A percentile compares a stretch with the other conserved stretches of the same genome.
Conservation (phyloP, 257 asterid species). For the Salvia hispanica region DNA sequence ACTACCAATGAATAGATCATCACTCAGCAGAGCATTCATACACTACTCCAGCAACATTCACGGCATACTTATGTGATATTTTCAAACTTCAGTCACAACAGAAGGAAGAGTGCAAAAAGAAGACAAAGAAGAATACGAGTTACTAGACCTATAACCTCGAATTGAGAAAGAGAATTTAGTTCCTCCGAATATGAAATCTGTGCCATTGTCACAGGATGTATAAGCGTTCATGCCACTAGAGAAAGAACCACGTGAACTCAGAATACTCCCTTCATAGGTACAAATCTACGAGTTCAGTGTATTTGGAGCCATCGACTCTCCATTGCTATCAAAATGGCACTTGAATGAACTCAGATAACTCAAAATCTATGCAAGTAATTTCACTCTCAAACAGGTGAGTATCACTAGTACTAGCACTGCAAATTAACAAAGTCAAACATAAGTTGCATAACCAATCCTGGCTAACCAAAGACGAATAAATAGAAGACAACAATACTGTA, state of each 20-base stretch:
- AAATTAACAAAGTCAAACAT: slow-evolving; percentile 1
- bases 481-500: neutral
- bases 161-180: slow-evolving; percentile 1
- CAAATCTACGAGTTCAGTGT: neutral
- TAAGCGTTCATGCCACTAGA: neutral
- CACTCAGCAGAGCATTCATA: neutral
- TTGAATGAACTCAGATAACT: slow-evolving; percentile 2
- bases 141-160: neutral
- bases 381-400: neutral
- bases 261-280: neutral
- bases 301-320: neutral
- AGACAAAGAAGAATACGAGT: neutral
- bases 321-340: neutral
- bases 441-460: neutral
- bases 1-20: neutral
- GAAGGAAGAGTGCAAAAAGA: neutral
- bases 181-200: neutral
- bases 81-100: slow-evolving; percentile 14
- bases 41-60: neutral
- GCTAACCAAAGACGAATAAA: neutral
- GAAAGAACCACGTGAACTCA: slow-evolving; percentile 10
- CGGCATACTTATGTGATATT: neutral
- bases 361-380: neutral
- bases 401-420: neutral
- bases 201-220: neutral